Conservation (phyloP, 1,284 basidiomycete species). For the Phylloboletellus chloephorus region DNA sequence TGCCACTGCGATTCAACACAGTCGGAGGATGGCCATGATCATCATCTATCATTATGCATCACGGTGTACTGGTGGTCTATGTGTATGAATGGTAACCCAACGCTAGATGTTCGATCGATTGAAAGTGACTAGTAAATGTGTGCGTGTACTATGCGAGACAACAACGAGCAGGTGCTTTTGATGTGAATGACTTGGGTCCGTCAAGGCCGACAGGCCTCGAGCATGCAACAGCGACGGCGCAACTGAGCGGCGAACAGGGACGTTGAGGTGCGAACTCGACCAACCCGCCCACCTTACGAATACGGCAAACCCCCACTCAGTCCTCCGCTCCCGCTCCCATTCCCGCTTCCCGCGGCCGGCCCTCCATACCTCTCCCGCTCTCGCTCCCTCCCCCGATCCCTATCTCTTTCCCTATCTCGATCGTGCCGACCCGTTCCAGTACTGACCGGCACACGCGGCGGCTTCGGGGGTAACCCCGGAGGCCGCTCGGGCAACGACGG, state of each 20-base stretch:
- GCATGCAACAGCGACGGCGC: no score
- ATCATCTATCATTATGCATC: conserved; percentile 15
- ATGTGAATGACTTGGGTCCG: conserved; percentile 5
- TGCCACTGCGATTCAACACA: no score
- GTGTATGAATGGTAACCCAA: conserved; percentile 17
- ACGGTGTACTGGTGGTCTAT: not conserved
- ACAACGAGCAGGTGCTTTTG: conserved; percentile 5
- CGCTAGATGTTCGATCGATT: conserved; percentile 14
- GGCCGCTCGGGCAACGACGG: conserved; percentile 20
- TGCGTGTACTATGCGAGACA: conserved; percentile 16
- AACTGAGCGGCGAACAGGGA: no score
- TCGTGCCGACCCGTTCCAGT: conserved; percentile 18
- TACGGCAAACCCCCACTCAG: conserved; percentile 23
- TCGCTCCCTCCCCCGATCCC: conserved; percentile 14
- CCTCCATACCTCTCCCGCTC: conserved; percentile 16
- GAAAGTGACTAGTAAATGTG: conserved; percentile 21
- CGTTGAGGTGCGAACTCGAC: not conserved
- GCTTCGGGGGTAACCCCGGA: conserved; percentile 19
- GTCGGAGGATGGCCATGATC: no score
- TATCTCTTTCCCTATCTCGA: conserved; percentile 12
- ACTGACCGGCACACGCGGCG: conserved; percentile 16
- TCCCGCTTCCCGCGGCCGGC: conserved; percentile 2
- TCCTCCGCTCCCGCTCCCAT: conserved; percentile 13
- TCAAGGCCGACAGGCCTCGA: not conserved
- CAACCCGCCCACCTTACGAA: conserved; percentile 14